Evolutionary conservation across 2,329 filamentous ascomycete species (phyloP).

Genomic region (Clarireedia paspali): DNA sequence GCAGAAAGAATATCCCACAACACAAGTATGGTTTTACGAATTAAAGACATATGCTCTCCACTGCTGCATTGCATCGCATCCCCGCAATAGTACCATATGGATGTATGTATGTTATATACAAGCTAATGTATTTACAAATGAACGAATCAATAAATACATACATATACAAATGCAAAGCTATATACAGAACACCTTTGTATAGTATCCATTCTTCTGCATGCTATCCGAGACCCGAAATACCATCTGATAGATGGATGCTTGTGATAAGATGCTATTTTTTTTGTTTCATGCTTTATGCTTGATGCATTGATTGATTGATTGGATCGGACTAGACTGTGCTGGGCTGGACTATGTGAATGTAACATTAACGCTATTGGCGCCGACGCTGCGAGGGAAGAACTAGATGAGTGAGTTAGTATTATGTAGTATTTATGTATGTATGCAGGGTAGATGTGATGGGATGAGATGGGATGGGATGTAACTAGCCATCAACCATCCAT

Average conservation of each 20-base stretch:
- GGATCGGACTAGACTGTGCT: neutral
- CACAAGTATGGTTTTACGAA: too few species aligned
- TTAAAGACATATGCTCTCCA: too few species aligned
- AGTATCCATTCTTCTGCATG: too few species aligned
- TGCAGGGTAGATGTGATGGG: neutral
- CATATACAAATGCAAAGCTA: neutral
- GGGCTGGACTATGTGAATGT: constrained; percentile 28
- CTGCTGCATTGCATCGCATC: too few species aligned
- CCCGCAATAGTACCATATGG: neutral
- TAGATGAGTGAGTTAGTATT: constrained; percentile 22
- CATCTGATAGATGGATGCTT: too few species aligned
- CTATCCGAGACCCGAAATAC: too few species aligned
- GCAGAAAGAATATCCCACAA: too few species aligned
- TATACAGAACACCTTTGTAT: neutral
- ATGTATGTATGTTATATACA: neutral
- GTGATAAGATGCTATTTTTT: too few species aligned
- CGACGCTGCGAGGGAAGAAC: constrained; percentile 43
- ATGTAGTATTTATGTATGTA: neutral
- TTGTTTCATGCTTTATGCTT: too few species aligned
- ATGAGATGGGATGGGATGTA: neutral
- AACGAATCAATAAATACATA: neutral
- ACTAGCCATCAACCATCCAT: neutral
- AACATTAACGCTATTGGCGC: constrained; percentile 40
- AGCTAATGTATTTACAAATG: neutral
- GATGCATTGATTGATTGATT: neutral